A percentile compares a stretch with the other conserved stretches of the same genome.
Conservation (phyloP, 2,329 filamentous ascomycete genomes). For the Fusarium proliferatum region DNA sequence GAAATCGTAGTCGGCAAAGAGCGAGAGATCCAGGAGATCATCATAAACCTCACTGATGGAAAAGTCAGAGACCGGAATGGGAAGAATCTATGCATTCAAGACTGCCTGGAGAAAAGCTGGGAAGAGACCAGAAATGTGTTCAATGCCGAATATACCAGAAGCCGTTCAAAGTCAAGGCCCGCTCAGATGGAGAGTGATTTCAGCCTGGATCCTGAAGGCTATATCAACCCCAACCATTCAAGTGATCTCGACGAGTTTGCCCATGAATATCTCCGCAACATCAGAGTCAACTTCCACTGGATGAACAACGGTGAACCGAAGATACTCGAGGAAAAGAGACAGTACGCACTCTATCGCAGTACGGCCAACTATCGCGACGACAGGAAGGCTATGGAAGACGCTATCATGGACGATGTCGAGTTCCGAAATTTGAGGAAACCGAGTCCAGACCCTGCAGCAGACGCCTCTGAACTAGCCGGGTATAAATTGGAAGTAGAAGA, state of each 20-base stretch:
- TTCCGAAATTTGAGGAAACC: background rate
- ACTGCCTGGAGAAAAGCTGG: constrained; percentile 19
- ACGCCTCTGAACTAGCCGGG: background rate
- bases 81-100: background rate
- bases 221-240: constrained; percentile 21
- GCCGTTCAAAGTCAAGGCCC: background rate
- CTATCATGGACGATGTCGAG: background rate
- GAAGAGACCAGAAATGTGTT: constrained; percentile 9
- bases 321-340: background rate
- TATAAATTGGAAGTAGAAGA: constrained; percentile 26
- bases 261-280: constrained; percentile 30
- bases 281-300: background rate
- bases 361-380: constrained; percentile 32
- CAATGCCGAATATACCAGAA: constrained; percentile 24
- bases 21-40: constrained; percentile 14
- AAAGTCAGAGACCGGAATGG: background rate
- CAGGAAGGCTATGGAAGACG: background rate
- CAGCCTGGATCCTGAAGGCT: constrained; percentile 13
- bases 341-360: constrained; percentile 32
- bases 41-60: constrained; percentile 12
- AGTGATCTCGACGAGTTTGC: constrained; percentile 34
- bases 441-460: background rate
- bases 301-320: background rate
- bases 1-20: constrained; percentile 20
- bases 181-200: constrained; percentile 21